Evolutionary conservation across 164 flowering plant species (phyloP).

Genomic region (Chimonanthus salicifolius): DNA sequence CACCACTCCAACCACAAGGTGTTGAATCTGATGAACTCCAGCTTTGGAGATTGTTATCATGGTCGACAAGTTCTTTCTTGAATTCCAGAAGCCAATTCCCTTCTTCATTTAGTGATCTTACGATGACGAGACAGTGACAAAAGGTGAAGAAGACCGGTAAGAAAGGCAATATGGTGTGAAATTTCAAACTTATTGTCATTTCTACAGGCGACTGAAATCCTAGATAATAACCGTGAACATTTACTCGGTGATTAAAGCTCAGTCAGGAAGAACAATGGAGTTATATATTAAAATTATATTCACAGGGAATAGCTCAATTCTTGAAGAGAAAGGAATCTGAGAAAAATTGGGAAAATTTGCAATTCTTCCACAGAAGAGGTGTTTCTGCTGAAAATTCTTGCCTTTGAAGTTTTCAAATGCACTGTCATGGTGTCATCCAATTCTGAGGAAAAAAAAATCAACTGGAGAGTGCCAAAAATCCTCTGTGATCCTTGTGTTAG

Average conservation of each 20-base stretch:
- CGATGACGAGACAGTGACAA: slow-evolving; percentile 13
- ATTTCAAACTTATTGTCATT: slow-evolving; percentile 1
- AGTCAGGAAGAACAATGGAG: neutral
- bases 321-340: neutral
- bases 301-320: neutral
- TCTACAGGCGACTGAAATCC: neutral
- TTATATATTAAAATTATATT: neutral
- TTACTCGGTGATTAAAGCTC: neutral
- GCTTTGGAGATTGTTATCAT: slow-evolving; percentile 28
- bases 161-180: neutral
- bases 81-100: slow-evolving; percentile 39
- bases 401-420: neutral
- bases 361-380: neutral
- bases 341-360: neutral
- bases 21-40: slow-evolving; percentile 34
- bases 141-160: slow-evolving; percentile 2
- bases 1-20: slow-evolving; percentile 49
- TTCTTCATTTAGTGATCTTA: slow-evolving; percentile 36
- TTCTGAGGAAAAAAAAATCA: no score
- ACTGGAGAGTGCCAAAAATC: no score
- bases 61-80: slow-evolving; percentile 28
- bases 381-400: neutral
- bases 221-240: neutral
- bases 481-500: neutral
- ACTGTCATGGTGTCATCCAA: no score